A percentile compares a stretch with the other conserved stretches of the same genome.
phyloP scores from a whole-genome alignment of 73 alveolate species.

The Paramecium sexaurelia region DNA sequence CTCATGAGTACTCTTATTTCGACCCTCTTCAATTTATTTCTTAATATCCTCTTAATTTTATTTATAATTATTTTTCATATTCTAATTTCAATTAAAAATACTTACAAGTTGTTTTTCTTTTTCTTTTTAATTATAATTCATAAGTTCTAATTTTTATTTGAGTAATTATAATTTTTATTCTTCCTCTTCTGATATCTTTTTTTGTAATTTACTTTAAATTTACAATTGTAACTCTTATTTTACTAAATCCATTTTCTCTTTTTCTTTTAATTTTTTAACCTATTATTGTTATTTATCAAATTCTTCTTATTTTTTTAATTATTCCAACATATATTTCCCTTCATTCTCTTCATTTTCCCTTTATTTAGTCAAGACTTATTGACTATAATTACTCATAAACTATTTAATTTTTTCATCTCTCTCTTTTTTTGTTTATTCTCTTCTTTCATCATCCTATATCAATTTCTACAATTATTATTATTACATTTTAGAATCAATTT shows the following conservation, averaged over 20 bases:
- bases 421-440: conserved; percentile 21
- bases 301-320: conserved; percentile 13
- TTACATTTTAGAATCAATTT: conserved; percentile 13
- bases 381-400: conserved; percentile 42
- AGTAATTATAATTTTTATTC: not conserved
- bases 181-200: not conserved
- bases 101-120: not conserved
- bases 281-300: not conserved
- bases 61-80: not conserved
- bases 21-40: not conserved
- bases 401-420: conserved; percentile 25
- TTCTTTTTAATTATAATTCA: not conserved
- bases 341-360: not conserved
- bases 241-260: conserved; percentile 8
- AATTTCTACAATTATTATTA: not conserved
- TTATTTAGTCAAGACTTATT: not conserved
- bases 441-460: not conserved
- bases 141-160: not conserved
- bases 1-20: conserved; percentile 4
- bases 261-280: not conserved
- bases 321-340: not conserved
- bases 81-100: not conserved
- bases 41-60: not conserved
- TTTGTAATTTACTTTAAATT: not conserved
- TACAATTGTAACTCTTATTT: not conserved